Base-by-base conservation (phyloP, 345 rosid species). In the Gossypium stocksii region DNA sequence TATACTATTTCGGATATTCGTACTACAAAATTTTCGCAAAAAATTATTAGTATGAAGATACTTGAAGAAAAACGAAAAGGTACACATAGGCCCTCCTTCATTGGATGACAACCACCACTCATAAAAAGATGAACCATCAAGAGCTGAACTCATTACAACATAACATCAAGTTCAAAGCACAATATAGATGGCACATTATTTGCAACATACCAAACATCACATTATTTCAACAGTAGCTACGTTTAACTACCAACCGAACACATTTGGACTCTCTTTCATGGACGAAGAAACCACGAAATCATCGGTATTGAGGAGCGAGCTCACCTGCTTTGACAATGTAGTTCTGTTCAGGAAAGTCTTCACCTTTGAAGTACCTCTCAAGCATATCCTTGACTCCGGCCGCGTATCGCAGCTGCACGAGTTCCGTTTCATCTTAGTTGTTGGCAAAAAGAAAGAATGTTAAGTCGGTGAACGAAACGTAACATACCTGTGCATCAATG, bases 381-480 rank as follows among this genome's bases (percentile, higher is more conserved):
- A 92, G 89, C 98, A 94, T 94, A 83, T 94, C 98, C 83, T 92
- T 92, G 2, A 80, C 76, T 74, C 98, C 99, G 10, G 89, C 98
- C 54, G 98, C 97, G 74, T 94, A 94, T 44, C 98, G 88, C 76
- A 94, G 29, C 98, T 94, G 83, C 75, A 73, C 68, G 10, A 48
- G 76, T 73, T 53, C 17, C 60, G 44, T 70, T 74, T 46, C 29
- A 10, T 71, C 49, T 73, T 3, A 81, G 43, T 76, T 43, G 63
- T 45, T 17, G 15, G 69, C 11, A 22, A 57, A 34, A 66, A 22
- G 56, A 45, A 22, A n/a, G 73, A 17, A 52, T 14, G 38, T 29
- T 9, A 52, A 17, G 15, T 22, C 16, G 25, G 73, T 17, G 45
- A 29, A 53, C 0, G 7, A 51, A 52, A 25, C 59, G 11, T 51